Evolutionary conservation across 345 rosid species (phyloP).

Genomic region (Euphorbia peplus): DNA sequence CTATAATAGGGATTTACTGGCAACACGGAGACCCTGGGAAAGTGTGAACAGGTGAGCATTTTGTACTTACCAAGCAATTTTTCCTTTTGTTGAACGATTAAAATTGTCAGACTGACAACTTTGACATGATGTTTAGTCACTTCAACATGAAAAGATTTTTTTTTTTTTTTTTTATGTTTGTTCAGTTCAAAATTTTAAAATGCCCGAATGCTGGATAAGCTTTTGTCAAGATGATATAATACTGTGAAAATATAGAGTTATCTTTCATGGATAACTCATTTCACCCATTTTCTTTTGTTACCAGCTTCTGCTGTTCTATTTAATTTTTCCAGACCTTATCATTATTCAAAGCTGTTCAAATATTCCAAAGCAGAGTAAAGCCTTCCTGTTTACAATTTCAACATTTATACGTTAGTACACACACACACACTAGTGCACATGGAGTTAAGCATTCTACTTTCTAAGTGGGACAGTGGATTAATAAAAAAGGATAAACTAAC

Average conservation of each 20-base stretch:
- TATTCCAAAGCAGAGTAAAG: no score
- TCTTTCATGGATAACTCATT: background rate
- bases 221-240: background rate
- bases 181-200: background rate
- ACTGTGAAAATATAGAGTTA: background rate
- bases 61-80: constrained; percentile 4
- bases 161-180: no score
- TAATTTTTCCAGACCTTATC: background rate
- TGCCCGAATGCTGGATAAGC: background rate
- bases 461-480: background rate
- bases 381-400: no score
- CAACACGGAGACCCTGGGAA: constrained; percentile 76
- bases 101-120: background rate
- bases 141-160: background rate
- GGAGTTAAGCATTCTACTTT: background rate
- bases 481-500: background rate
- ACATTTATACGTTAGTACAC: no score
- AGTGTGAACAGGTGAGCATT: constrained; percentile 89
- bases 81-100: constrained; percentile 7
- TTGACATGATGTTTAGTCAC: background rate
- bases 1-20: constrained; percentile 64
- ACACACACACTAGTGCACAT: no score
- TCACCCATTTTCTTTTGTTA: background rate
- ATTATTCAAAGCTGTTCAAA: no score
- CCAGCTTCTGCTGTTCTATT: background rate